phyloP scores from a whole-genome alignment of 306 rosid genomes.

The Glycine latifolia region DNA sequence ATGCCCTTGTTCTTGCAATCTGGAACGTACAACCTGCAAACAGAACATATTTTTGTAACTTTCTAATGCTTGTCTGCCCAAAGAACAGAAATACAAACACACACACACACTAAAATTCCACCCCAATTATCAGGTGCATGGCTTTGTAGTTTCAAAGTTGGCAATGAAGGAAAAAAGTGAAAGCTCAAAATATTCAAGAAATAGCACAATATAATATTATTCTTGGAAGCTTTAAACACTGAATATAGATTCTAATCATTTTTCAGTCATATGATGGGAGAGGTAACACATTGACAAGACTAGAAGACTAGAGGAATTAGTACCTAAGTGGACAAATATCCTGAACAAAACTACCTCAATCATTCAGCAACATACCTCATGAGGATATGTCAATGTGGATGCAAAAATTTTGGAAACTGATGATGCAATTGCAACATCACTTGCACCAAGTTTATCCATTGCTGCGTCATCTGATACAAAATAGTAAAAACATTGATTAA shows the following conservation, averaged over 20 bases:
- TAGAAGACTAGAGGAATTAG: too few relatives aligned
- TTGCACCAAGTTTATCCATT: conserved; percentile 73
- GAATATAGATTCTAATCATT: too few relatives aligned
- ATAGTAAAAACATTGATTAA: conserved; percentile 23
- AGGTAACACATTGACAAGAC: too few relatives aligned
- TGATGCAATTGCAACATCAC: conserved; percentile 88
- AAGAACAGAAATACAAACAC: conserved; percentile 13
- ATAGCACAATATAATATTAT: conserved; percentile 18
- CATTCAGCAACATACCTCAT: conserved; percentile 66
- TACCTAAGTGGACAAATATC: too few relatives aligned
- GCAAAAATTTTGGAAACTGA: conserved; percentile 91
- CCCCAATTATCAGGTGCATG: neutral
- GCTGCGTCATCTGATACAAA: conserved; percentile 64
- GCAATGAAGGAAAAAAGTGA: conserved; percentile 3
- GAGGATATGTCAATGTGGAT: conserved; percentile 89
- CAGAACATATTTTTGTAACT: conserved; percentile 2
- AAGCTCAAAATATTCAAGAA: conserved; percentile 23
- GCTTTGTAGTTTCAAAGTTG: conserved; percentile 20
- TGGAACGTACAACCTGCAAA: conserved; percentile 84
- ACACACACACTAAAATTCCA: too few relatives aligned
- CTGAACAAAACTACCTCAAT: too few relatives aligned
- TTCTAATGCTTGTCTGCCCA: conserved; percentile 13
- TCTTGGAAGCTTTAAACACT: too few relatives aligned
- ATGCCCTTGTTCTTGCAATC: conserved; percentile 90
- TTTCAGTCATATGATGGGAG: too few relatives aligned